Evolutionary conservation across 768 basidiomycete genomes (phyloP), one percentile per base, ranked within the genome.

Genomic region (Mrakia hoshinonis): DNA sequence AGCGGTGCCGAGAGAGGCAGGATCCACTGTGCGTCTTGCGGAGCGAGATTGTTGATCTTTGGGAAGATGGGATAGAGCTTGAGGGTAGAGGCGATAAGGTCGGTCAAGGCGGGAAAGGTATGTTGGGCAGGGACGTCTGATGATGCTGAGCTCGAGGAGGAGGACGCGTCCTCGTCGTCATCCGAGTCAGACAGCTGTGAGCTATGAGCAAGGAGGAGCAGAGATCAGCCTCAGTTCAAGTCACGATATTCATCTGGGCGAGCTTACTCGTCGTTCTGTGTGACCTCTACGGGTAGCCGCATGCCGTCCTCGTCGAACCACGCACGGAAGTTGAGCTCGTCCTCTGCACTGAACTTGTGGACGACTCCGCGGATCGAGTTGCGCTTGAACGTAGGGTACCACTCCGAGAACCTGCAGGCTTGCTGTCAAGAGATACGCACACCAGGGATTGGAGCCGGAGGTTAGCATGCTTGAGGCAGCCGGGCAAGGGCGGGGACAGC

Each of bases 41-140:
- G 94, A n/a, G 91, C 88, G 7, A 92, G 91, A 81, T 94, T 96
- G 77, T 96, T 97, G 68, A 98, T 86, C 80, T 98, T 98, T 0
- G 94, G 93, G 78, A 98, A 98, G 36, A 95, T 88, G 7, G 55
- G 81, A 75, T n/a, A 96, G 82, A 43, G 83, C 84, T 18, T 81
- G 78, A 62, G 90, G 81, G 46, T 47, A 31, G 58, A 47, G 36
- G 48, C 18, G 73, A 97, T 94, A 69, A 81, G 81, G 18, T 81
- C 80, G 75, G 93, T 91, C n/a, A 96, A 81, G 58, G 87, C 87
- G 0, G 93, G 92, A 77, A 98, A 94, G 3, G 87, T 81, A 76
- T 85, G 91, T 79, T 1, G 69, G 0, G 68, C 48, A 15, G 69
- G 66, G 13, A 60, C 64, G 7, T 48, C 31, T 24, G 58, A 61